phyloP scores from a whole-genome alignment of 345 rosid species.

The Sonneratia alba region DNA sequence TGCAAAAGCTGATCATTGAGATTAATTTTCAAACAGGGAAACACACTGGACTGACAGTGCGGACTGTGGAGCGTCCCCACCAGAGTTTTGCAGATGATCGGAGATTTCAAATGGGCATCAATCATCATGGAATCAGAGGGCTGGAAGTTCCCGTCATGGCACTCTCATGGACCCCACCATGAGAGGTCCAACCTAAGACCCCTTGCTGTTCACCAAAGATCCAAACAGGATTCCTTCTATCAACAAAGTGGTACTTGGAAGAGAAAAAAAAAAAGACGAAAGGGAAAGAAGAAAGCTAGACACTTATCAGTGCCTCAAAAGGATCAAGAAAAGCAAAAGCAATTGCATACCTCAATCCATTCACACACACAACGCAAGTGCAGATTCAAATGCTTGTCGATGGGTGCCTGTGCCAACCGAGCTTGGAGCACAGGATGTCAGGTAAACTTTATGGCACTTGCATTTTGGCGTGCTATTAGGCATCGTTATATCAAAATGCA shows the following conservation, averaged over 20 bases:
- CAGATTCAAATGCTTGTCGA: neutral
- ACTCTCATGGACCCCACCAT: slow-evolving; percentile 6
- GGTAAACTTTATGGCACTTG: neutral
- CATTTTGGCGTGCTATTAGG: neutral
- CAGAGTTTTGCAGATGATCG: neutral
- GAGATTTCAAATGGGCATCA: neutral
- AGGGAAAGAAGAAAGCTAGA: neutral
- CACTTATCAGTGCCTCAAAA: slow-evolving; percentile 4
- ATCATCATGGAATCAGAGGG: neutral
- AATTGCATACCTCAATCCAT: neutral
- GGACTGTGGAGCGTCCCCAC: neutral
- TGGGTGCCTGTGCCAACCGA: neutral
- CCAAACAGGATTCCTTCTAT: neutral
- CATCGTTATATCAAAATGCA: neutral
- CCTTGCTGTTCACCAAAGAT: neutral
- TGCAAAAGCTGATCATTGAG: neutral
- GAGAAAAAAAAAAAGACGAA: neutral
- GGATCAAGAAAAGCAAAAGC: slow-evolving; percentile 8
- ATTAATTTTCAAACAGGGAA: neutral
- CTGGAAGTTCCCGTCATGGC: neutral
- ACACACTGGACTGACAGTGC: neutral
- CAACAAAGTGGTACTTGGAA: neutral
- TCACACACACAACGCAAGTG: neutral
- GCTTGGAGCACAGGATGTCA: neutral
- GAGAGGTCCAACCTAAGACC: neutral